phyloP scores from a whole-genome alignment of 116 monocot genomes.

The Posidonia oceanica region DNA sequence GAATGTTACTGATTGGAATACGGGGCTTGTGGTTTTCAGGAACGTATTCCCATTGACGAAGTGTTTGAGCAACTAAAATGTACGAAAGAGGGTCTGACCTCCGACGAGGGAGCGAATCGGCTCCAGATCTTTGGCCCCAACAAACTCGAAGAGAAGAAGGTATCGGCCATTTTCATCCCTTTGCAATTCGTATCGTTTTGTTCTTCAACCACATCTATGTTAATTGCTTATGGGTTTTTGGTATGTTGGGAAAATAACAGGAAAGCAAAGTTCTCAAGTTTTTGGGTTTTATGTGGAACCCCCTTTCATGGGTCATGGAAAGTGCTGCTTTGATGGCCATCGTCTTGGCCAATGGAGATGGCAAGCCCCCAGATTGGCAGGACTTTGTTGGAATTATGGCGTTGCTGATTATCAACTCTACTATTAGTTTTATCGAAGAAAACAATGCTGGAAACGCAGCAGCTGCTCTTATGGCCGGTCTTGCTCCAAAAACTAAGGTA shows the following conservation, averaged over 20 bases:
- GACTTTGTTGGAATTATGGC: constrained; percentile 72
- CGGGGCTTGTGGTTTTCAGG: constrained; percentile 23
- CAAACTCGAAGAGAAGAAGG: constrained; percentile 97
- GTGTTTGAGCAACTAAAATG: constrained; percentile 96
- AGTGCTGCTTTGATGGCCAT: constrained; percentile 88
- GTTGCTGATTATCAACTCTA: constrained; percentile 69
- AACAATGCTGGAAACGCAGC: constrained; percentile 88
- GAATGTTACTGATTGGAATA: background rate
- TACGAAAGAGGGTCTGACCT: constrained; percentile 52
- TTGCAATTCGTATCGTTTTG: background rate
- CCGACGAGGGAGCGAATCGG: constrained; percentile 53
- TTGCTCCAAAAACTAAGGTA: constrained; percentile 80
- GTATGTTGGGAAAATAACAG: background rate
- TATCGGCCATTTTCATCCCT: background rate
- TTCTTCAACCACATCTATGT: background rate
- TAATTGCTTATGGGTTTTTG: background rate
- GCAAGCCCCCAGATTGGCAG: constrained; percentile 74
- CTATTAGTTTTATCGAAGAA: constrained; percentile 76
- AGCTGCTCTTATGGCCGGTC: constrained; percentile 67
- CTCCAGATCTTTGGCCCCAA: constrained; percentile 79
- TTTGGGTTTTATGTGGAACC: constrained; percentile 91
- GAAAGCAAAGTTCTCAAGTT: constrained; percentile 74
- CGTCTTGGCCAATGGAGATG: constrained; percentile 66
- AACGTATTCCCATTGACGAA: constrained; percentile 70
- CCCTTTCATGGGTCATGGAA: constrained; percentile 94